Conservation (phyloP, 1,284 basidiomycete genomes). For the Earliella scabrosa region DNA sequence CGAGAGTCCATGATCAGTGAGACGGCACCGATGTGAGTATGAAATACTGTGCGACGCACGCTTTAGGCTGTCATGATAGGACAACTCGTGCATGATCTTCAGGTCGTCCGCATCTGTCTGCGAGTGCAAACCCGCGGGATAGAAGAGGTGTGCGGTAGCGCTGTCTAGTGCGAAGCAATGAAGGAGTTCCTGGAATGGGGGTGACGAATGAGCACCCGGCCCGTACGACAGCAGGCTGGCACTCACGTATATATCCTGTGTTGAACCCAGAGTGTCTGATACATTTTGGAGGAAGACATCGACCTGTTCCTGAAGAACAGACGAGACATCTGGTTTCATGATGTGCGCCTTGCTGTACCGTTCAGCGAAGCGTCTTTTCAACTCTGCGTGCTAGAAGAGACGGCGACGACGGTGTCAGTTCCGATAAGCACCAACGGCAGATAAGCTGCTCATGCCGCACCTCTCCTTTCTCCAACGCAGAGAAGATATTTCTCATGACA, state of each 20-base stretch:
- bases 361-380: slow-evolving; percentile 28
- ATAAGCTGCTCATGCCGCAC: slow-evolving; percentile 6
- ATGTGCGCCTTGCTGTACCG: slow-evolving; percentile 28
- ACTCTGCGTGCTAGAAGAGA: slow-evolving; percentile 23
- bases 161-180: slow-evolving; percentile 31
- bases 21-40: background rate
- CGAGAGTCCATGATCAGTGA: background rate
- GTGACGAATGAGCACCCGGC: too few relatives aligned
- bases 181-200: slow-evolving; percentile 23
- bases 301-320: slow-evolving; percentile 24
- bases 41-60: slow-evolving; percentile 4
- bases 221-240: background rate
- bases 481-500: slow-evolving; percentile 30
- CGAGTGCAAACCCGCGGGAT: slow-evolving; percentile 24
- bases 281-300: slow-evolving; percentile 19
- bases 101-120: slow-evolving; percentile 19
- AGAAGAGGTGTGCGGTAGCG: slow-evolving; percentile 28
- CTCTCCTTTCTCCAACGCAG: slow-evolving; percentile 22
- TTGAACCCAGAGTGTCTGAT: slow-evolving; percentile 14
- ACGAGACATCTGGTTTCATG: slow-evolving; percentile 22
- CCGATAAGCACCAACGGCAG: background rate
- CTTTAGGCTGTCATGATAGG: slow-evolving; percentile 19
- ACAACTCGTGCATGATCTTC: slow-evolving; percentile 25
- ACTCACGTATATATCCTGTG: slow-evolving; percentile 27
- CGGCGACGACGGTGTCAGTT: too few relatives aligned